Evolutionary conservation across 2,329 filamentous ascomycete genomes (phyloP), one percentile per base, ranked within the genome.

Genomic region (Trichoderma breve): DNA sequence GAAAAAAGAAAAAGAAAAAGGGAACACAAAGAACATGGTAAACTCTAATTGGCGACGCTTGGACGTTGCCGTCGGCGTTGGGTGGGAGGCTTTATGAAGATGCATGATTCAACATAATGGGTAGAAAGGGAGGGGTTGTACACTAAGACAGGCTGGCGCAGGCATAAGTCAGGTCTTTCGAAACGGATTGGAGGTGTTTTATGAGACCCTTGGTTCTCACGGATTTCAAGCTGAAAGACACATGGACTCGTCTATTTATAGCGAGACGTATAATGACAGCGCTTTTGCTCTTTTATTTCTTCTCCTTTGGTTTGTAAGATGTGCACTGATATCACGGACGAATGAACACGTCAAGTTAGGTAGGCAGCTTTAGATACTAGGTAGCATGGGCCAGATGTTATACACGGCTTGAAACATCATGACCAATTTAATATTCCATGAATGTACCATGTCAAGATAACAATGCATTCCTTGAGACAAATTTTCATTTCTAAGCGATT

Each of bases 71-170:
- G 3, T 21, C 30, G 36, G 70, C 36, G 55, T 62, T 61, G 43
- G 24, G 24, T 2, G 57, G 12, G 58, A 14, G 21, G 30, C 21
- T 63, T 64, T n/a, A 71, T 36, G 66, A 51, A 36, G 55, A 68
- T 60, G 18, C 66, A 61, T 47, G 70, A 71, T 24, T 47, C 43
- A 64, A 61, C 61, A 39, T 51, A 51, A 63, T 58, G 12, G 36
- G 24, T 61, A 67, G 62, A 67, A 36, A 51, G 64, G 64, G 8
- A 47, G 32, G 39, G 39, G 60, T 64, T 47, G 15, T 43, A 64
- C 47, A 71, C 53, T n/a, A 64, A 64, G 36, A 36, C 58, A 30
- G 47, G 12, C n/a, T 39, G 30, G 67, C 67, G 55, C 67, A 55
- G 58, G 67, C 24, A 32, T 11, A 28, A 57, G n/a, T 39, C 30